phyloP scores from a whole-genome alignment of 2,329 filamentous ascomycete species.

The Talaromyces marneffei region DNA sequence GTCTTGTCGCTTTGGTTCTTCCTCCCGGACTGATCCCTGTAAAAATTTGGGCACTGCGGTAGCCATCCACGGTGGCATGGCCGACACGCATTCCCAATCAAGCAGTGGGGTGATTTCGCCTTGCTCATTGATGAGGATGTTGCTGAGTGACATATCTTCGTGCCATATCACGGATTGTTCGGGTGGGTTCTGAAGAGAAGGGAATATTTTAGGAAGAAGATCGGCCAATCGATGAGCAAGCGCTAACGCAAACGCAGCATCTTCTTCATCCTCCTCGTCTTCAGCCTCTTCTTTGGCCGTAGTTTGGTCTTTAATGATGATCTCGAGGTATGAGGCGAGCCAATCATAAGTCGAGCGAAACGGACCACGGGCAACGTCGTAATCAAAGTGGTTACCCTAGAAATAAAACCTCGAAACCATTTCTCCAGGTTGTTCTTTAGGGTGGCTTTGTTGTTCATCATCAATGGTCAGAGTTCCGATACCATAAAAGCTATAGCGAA shows the following conservation, averaged over 20 bases:
- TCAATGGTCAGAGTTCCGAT: background rate
- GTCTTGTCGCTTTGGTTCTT: conserved; percentile 10
- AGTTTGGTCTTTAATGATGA: conserved; percentile 6
- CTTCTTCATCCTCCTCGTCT: conserved; percentile 16
- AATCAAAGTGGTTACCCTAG: conserved; percentile 13
- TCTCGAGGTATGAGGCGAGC: conserved; percentile 15
- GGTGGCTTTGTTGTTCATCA: background rate
- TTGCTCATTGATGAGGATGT: conserved; percentile 17
- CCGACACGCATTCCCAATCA: conserved; percentile 20
- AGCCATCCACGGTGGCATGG: conserved; percentile 18
- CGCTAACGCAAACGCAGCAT: conserved; percentile 13
- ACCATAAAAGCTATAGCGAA: background rate
- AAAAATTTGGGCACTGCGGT: conserved; percentile 15
- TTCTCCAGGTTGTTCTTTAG: conserved; percentile 9
- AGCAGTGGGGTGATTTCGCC: conserved; percentile 15
- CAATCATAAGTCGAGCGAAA: conserved; percentile 16
- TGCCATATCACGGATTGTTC: conserved; percentile 17
- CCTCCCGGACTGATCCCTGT: background rate
- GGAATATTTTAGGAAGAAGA: conserved; percentile 1
- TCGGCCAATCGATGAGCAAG: background rate
- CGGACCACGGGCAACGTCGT: conserved; percentile 16
- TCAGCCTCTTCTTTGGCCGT: conserved; percentile 11
- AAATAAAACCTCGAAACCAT: conserved; percentile 18
- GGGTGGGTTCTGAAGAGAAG: background rate
- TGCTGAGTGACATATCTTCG: conserved; percentile 15